These are phyloP conservation scores for Albizia julibrissin DNA, from an alignment of 306 rosid species.

Conservation along the genomic window DNA sequence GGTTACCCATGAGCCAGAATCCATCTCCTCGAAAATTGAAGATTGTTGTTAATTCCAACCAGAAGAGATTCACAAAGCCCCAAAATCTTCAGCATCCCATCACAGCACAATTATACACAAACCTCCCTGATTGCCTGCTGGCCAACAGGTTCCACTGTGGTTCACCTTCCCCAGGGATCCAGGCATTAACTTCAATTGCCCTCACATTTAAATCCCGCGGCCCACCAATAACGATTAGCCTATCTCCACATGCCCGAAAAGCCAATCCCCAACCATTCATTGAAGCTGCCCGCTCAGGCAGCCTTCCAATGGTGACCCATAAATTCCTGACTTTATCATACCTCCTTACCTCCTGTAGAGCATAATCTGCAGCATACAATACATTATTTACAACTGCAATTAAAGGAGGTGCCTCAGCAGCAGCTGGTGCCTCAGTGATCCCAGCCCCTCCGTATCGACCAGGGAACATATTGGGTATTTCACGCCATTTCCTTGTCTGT, in stretches of 20 bases:
- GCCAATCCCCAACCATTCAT: constrained; percentile 78
- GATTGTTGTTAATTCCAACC: constrained; percentile 38
- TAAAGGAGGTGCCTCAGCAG: constrained; percentile 76
- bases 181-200: constrained; percentile 53
- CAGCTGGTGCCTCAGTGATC: constrained; percentile 25
- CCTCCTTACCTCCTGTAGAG: constrained; percentile 42
- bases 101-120: constrained; percentile 75
- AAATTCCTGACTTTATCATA: constrained; percentile 47
- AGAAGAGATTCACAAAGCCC: constrained; percentile 32
- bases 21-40: constrained; percentile 45
- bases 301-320: constrained; percentile 58
- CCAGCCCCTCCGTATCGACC: constrained; percentile 40
- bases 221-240: constrained; percentile 63
- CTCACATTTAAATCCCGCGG: constrained; percentile 33
- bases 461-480: constrained; percentile 68
- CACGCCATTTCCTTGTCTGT: constrained; percentile 56
- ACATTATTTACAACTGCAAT: constrained; percentile 75
- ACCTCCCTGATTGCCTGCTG: constrained; percentile 44
- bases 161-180: constrained; percentile 54
- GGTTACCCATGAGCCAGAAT: constrained; percentile 42
- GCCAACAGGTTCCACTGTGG: constrained; percentile 63
- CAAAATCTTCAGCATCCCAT: constrained; percentile 71
- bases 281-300: constrained; percentile 53
- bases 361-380: constrained; percentile 73
- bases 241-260: constrained; percentile 72